Evolutionary conservation across 1,139 yeast genomes (phyloP), one percentile per base, ranked within the genome.

Genomic region (Ogataea hybrid): DNA sequence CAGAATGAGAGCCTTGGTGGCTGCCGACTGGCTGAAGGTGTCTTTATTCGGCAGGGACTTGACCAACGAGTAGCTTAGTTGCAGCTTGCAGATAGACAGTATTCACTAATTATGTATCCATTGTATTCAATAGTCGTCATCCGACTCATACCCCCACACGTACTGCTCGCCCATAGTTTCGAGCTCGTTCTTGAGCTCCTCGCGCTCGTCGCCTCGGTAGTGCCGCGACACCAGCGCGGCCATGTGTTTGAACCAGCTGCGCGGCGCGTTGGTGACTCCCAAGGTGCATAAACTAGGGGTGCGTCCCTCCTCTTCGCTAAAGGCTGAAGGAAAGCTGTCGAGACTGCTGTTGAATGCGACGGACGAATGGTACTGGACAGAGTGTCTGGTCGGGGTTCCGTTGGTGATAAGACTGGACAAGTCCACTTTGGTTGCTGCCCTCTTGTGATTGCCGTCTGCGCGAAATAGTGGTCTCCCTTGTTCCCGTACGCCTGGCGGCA

Each of bases 11-110:
- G 71, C 87, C 51, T 75, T 88, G 62, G 95, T 89, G 46, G 76
- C 81, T 52, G 70, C 84, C 59, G 97, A 90, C 65, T 89, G 97
- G 97, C 61, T 79, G 54, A 89, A 88, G 73, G 85, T 87, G 49
- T 76, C 82, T 58, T 66, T 88, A 61, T 86, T 89, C 62, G 97
- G 97, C 47, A 85, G 97, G 70, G 96, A 88, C 65, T 47, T 52
- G 37, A 53, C 57, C 44, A 55, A 54, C 46, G 57, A 55, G 41
- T 54, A 50, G 25, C 18, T 30, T 11, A 21, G 22, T 30, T 7
- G 12, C 23, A 32, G 28, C 40, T 20, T 31, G 40, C 35, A 25
- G 32, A 35, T 39, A 35, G 35, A 39, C 32, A 30, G 11, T 30
- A 38, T 33, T 39, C 33, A 28, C 7, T 30, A 28, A 28, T 28